phyloP scores from a whole-genome alignment of 768 basidiomycete genomes.

The Lactarius hatsudake region DNA sequence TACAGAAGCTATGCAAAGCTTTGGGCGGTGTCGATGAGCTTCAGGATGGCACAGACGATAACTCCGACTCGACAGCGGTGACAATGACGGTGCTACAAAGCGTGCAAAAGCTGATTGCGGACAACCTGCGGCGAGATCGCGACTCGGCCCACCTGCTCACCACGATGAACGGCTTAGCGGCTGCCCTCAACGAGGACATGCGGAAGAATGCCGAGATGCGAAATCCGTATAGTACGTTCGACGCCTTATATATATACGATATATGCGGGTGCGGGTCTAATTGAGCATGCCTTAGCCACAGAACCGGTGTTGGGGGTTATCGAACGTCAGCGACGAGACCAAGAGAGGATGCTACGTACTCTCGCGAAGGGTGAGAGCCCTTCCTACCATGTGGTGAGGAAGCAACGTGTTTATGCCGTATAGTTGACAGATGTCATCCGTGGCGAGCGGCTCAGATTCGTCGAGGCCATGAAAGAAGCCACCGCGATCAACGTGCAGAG shows the following conservation, averaged over 20 bases:
- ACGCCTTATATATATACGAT: background rate
- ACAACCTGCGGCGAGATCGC: slow-evolving; percentile 35
- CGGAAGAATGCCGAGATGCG: slow-evolving; percentile 41
- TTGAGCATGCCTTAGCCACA: slow-evolving; percentile 39
- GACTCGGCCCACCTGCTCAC: slow-evolving; percentile 34
- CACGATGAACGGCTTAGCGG: slow-evolving; percentile 39
- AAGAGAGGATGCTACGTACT: slow-evolving; percentile 64
- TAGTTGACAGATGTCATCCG: slow-evolving; percentile 78
- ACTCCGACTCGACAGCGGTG: slow-evolving; percentile 18
- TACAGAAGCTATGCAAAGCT: slow-evolving; percentile 58
- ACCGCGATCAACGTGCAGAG: slow-evolving; percentile 84
- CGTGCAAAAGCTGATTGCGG: slow-evolving; percentile 37
- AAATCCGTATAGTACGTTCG: slow-evolving; percentile 38
- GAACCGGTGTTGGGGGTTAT: slow-evolving; percentile 60
- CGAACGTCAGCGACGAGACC: slow-evolving; percentile 67
- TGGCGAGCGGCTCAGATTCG: slow-evolving; percentile 80
- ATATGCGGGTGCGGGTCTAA: slow-evolving; percentile 18
- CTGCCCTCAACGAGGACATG: slow-evolving; percentile 43
- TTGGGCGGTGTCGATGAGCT: slow-evolving; percentile 40
- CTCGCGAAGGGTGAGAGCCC: slow-evolving; percentile 56
- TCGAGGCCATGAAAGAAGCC: slow-evolving; percentile 94
- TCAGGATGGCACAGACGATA: slow-evolving; percentile 24
- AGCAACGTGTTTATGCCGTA: slow-evolving; percentile 2
- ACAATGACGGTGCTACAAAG: slow-evolving; percentile 36
- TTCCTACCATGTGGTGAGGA: background rate